Evolutionary conservation across 2,329 filamentous ascomycete species (phyloP).

Genomic region (Aulographum hederae): DNA sequence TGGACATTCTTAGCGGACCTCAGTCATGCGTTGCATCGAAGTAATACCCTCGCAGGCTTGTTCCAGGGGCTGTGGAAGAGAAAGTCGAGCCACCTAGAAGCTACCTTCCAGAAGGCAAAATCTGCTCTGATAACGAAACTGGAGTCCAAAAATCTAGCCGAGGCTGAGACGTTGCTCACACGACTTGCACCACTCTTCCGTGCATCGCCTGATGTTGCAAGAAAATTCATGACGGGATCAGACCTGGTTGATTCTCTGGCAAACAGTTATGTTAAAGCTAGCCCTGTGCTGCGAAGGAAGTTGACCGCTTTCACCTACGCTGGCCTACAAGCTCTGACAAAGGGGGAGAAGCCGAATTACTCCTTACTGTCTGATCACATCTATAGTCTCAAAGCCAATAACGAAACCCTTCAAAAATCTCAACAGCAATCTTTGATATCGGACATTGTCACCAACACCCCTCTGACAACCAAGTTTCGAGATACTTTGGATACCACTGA

Average conservation of each 20-base stretch:
- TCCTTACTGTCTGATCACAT: constrained; percentile 68
- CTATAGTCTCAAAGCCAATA: constrained; percentile 58
- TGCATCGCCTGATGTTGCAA: constrained; percentile 35
- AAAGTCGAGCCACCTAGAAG: constrained; percentile 28
- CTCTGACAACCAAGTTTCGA: constrained; percentile 47
- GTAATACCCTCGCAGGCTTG: constrained; percentile 31
- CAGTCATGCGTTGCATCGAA: constrained; percentile 47
- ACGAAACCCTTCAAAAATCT: constrained; percentile 30
- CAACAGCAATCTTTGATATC: constrained; percentile 45
- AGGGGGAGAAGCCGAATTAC: constrained; percentile 47
- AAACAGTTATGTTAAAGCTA: constrained; percentile 44
- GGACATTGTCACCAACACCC: constrained; percentile 65
- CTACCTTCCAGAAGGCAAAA: constrained; percentile 41
- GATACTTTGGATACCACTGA: constrained; percentile 26
- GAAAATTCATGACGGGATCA: constrained; percentile 61
- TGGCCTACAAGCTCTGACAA: constrained; percentile 52
- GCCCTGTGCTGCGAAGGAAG: constrained; percentile 41
- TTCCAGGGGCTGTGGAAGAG: constrained; percentile 33
- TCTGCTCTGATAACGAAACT: constrained; percentile 41
- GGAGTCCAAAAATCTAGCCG: constrained; percentile 40
- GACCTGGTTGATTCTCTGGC: constrained; percentile 71
- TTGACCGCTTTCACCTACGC: constrained; percentile 61
- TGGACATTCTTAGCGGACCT: constrained; percentile 55
- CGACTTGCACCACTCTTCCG: constrained; percentile 46
- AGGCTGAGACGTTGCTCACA: constrained; percentile 35